A percentile compares a stretch with the other conserved stretches of the same genome.
These are phyloP conservation scores for Geranomyces variabilis DNA, from an alignment of 192 early-diverging fungal species.

Conservation along the genomic window DNA sequence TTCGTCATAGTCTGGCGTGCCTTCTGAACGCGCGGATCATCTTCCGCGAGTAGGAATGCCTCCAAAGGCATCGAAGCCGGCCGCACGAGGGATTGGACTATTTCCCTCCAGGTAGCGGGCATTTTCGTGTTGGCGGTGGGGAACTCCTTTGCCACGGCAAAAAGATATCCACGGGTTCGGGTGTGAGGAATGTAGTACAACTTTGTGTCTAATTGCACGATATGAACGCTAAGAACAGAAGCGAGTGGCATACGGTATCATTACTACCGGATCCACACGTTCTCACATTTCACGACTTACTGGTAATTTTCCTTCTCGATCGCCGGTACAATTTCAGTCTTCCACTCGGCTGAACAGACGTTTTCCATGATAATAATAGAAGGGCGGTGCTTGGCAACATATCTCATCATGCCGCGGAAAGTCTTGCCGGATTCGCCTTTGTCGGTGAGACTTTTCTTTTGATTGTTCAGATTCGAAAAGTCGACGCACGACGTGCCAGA, in stretches of 20 bases:
- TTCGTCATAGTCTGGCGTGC: conserved; percentile 28
- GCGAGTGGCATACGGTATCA: background rate
- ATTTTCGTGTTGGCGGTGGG: background rate
- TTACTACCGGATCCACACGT: too few species aligned
- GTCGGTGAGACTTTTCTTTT: conserved; percentile 44
- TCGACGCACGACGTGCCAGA: conserved; percentile 57
- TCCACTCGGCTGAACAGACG: conserved; percentile 47
- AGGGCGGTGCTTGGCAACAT: conserved; percentile 45
- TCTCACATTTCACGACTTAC: background rate
- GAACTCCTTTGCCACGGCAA: conserved; percentile 30
- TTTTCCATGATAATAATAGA: conserved; percentile 52
- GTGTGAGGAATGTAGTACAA: conserved; percentile 56
- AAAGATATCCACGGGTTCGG: conserved; percentile 47
- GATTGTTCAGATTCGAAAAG: conserved; percentile 51
- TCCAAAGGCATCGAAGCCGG: conserved; percentile 45
- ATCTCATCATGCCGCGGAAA: conserved; percentile 49
- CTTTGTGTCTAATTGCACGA: conserved; percentile 45
- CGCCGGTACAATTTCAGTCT: conserved; percentile 4
- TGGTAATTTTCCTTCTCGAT: conserved; percentile 1
- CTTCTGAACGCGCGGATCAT: conserved; percentile 48
- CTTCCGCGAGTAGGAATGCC: conserved; percentile 45
- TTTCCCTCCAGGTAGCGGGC: conserved; percentile 36
- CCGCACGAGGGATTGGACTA: conserved; percentile 34
- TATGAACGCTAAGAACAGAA: conserved; percentile 33
- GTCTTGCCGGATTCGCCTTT: conserved; percentile 52